Base-by-base conservation (phyloP, 768 basidiomycete species). In the Termitomyces sp. region DNA sequence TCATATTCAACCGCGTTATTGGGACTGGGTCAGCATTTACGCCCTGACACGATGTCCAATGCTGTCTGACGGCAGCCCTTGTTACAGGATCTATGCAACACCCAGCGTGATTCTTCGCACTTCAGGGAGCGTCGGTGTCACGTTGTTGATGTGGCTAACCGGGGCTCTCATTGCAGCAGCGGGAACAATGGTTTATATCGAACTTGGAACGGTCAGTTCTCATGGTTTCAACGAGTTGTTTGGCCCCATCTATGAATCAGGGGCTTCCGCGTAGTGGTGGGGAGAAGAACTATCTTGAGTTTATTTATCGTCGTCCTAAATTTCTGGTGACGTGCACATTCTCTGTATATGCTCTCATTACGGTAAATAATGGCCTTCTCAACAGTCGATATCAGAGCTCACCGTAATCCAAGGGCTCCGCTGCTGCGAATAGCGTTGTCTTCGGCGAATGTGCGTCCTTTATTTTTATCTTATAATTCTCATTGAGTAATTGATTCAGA, bases 261-360 rank as follows among this genome's bases (percentile, higher is more conserved):
- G 87, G 84, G 20, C 76, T 91, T 2, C 89, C 89, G 1, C 77
- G 83, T 3, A 90, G 80, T 58, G 89, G 89, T 1, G 89, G 86
- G 2, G 89, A 91, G 75, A 91, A 90, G 74, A 88, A 86, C 56
- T 91, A 91, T 66, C 72, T 91, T 42, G 87, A 89, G 63, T 89
- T 79, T 68, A 81, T 89, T n/a, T 91, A 83, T 71, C 76, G 81
- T 50, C 77, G 77, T 4, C 89, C 89, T 6, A 80, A 76, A 53
- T 88, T 86, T 66, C 70, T 91, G 67, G 77, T 75, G 14, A 86
- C 86, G 4, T 89, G 86, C 65, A 67, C 78, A 8, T 90, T 81
- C 63, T 79, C 84, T 2, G 71, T 80, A 17, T 89, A 89, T 67
- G 80, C 83, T 2, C 66, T 88, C 4, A 79, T 87, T 46, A 79